These are phyloP conservation scores for Penstemon barbatus DNA, from an alignment of 257 asterid genomes.

Conservation along the genomic window DNA sequence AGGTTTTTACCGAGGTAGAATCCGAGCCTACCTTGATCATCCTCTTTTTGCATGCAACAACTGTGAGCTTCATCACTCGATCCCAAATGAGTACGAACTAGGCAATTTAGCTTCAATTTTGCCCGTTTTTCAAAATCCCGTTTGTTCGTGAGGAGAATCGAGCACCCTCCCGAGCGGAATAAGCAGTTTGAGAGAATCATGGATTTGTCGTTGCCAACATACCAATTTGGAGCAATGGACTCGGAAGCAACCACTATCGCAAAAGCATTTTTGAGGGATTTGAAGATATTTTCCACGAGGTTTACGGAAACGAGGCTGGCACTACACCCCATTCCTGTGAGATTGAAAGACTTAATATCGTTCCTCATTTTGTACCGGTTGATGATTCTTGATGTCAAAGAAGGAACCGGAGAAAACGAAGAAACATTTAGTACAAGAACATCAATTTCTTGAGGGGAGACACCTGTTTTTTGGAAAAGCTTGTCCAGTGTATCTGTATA, in stretches of 20 bases:
- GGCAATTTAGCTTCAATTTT: constrained; percentile 33
- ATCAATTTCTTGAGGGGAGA: constrained; percentile 39
- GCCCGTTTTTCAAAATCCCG: constrained; percentile 21
- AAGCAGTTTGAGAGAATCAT: constrained; percentile 50
- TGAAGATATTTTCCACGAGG: constrained; percentile 39
- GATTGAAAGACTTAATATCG: constrained; percentile 38
- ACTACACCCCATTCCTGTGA: constrained; percentile 54
- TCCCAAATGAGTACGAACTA: constrained; percentile 45
- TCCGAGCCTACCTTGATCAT: constrained; percentile 35
- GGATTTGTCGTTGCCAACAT: constrained; percentile 42
- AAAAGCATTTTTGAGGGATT: constrained; percentile 28
- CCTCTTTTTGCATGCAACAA: constrained; percentile 42
- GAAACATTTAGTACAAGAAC: constrained; percentile 40
- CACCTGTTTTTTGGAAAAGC: constrained; percentile 28
- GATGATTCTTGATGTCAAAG: constrained; percentile 32
- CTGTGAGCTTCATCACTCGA: constrained; percentile 38
- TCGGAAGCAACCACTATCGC: constrained; percentile 42
- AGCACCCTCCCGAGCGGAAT: constrained; percentile 50
- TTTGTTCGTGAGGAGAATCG: constrained; percentile 43
- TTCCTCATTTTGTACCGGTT: constrained; percentile 43
- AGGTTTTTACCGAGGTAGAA: constrained; percentile 40
- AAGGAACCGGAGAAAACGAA: constrained; percentile 30
- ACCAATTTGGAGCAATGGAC: constrained; percentile 46
- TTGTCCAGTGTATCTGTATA: constrained; percentile 28
- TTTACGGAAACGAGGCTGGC: constrained; percentile 41